Evolutionary conservation across 345 rosid species (phyloP).

Genomic region (Salix viminalis): DNA sequence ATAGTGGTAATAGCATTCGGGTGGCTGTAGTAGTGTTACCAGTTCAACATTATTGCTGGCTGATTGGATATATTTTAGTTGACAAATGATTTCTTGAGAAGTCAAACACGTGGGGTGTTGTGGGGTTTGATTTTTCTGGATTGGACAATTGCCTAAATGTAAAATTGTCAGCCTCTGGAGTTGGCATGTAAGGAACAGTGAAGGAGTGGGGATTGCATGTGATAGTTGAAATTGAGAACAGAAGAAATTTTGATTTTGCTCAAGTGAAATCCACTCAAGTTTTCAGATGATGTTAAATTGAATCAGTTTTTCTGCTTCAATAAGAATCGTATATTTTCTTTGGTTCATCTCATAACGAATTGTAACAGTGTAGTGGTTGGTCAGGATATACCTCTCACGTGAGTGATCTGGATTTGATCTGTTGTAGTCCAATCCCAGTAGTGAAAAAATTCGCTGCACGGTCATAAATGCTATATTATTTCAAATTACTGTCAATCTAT

Average conservation of each 20-base stretch:
- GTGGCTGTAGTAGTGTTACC: neutral
- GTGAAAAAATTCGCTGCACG: neutral
- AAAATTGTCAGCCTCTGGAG: neutral
- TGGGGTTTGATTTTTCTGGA: neutral
- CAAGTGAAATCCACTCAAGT: neutral
- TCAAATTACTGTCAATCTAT: neutral
- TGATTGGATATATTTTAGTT: neutral
- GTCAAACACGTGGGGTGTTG: neutral
- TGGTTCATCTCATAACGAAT: neutral
- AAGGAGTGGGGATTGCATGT: neutral
- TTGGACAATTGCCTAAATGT: neutral
- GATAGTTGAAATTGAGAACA: neutral
- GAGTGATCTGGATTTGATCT: neutral
- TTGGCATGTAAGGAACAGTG: neutral
- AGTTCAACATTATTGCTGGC: neutral
- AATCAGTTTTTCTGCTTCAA: neutral
- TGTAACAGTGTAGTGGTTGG: neutral
- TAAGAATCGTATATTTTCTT: neutral
- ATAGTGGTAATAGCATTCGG: neutral
- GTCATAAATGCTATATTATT: neutral
- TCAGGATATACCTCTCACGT: neutral
- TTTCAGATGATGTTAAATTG: neutral
- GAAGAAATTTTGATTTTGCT: neutral
- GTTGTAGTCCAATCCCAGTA: neutral
- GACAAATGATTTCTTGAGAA: neutral